phyloP scores from a whole-genome alignment of 768 basidiomycete species.

The Calvatia gigantea region DNA sequence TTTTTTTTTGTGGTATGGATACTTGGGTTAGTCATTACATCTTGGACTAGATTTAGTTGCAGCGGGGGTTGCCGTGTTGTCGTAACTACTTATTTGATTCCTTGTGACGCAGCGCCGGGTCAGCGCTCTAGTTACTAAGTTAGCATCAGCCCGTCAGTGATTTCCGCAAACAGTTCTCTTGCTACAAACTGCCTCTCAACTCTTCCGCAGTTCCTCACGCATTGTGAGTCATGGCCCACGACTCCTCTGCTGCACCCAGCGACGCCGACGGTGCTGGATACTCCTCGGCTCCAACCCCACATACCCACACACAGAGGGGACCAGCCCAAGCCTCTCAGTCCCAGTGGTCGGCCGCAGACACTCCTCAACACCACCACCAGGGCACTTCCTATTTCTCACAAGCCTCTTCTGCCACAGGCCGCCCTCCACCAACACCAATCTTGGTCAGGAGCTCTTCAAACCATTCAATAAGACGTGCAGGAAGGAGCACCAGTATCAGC shows the following conservation, averaged over 20 bases:
- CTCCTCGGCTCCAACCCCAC: conserved; percentile 44
- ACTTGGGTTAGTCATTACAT: conserved; percentile 20
- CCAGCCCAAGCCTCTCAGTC: conserved; percentile 57
- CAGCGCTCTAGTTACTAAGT: too few relatives aligned
- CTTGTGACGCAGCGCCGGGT: not conserved
- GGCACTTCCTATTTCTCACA: conserved; percentile 64
- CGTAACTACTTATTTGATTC: not conserved
- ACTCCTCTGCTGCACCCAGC: conserved; percentile 28
- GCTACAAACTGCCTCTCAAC: not conserved
- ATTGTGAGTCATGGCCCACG: conserved; percentile 23
- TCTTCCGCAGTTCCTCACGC: not conserved
- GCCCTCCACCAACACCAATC: conserved; percentile 39
- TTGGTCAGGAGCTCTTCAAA: conserved; percentile 49
- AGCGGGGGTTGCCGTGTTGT: conserved; percentile 7
- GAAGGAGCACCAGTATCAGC: conserved; percentile 61
- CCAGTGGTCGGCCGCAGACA: conserved; percentile 55
- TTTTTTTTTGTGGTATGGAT: conserved; percentile 5
- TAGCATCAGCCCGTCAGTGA: too few relatives aligned
- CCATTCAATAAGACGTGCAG: conserved; percentile 42
- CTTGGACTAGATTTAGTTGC: not conserved
- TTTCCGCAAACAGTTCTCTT: not conserved
- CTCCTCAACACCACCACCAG: conserved; percentile 62
- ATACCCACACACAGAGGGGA: conserved; percentile 36
- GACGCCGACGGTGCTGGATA: conserved; percentile 27
- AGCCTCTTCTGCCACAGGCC: conserved; percentile 44